Percentiles rank a stretch among this genome's conserved stretches.
Evolutionary conservation across 2,329 filamentous ascomycete species (phyloP).

Genomic region (Calonectria pauciramosa): DNA sequence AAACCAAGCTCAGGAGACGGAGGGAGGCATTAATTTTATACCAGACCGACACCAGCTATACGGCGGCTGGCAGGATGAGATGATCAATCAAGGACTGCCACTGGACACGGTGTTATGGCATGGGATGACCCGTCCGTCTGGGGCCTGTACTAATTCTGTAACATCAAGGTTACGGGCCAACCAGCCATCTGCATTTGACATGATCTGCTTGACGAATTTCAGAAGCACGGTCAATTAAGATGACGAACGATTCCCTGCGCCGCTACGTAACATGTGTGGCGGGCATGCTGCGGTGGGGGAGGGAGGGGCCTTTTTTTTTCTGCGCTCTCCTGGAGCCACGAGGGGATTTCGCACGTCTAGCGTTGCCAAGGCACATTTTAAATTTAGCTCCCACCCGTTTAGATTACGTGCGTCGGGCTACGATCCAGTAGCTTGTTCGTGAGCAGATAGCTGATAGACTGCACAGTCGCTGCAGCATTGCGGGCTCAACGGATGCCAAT

Average conservation of each 20-base stretch:
- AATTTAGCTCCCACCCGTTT: constrained; percentile 15
- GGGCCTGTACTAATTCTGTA: constrained; percentile 9
- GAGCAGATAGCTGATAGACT: background rate
- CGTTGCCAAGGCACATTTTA: constrained; percentile 16
- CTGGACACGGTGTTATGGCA: constrained; percentile 21
- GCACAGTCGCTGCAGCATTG: background rate
- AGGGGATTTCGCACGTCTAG: constrained; percentile 9
- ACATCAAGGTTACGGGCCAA: background rate
- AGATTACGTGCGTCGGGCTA: constrained; percentile 7
- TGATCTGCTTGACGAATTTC: constrained; percentile 10
- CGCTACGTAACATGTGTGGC: constrained; percentile 4
- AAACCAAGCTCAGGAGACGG: background rate
- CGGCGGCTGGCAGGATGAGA: background rate
- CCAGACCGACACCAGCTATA: background rate
- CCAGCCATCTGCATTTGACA: constrained; percentile 6
- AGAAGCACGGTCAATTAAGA: constrained; percentile 10
- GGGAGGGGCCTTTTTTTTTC: constrained; percentile 7
- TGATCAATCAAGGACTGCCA: background rate
- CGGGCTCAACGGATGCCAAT: background rate
- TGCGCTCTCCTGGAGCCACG: background rate
- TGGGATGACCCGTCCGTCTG: background rate
- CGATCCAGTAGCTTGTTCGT: background rate
- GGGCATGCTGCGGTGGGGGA: background rate
- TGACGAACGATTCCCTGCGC: constrained; percentile 2
- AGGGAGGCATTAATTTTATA: background rate